Conservation (phyloP, 1,139 yeast genomes). For the Candida tetrigidarum region DNA sequence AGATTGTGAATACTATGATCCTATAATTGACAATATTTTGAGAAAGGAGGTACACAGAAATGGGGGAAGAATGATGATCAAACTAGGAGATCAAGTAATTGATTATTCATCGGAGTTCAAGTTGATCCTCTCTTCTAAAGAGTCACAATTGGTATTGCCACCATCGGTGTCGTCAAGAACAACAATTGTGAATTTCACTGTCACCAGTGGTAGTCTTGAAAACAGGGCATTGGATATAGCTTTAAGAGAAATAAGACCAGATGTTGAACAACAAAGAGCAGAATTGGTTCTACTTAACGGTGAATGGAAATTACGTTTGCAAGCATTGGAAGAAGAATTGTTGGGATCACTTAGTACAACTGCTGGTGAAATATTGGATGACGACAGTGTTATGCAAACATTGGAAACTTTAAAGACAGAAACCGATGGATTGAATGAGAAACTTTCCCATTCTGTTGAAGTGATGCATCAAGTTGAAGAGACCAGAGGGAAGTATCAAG, state of each 20-base stretch:
- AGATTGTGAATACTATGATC: conserved; percentile 83
- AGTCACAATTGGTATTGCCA: conserved; percentile 51
- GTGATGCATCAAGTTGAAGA: conserved; percentile 59
- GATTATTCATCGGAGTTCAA: conserved; percentile 71
- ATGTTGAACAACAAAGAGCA: conserved; percentile 60
- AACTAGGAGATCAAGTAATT: conserved; percentile 63
- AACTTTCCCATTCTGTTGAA: conserved; percentile 56
- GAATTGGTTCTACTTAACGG: conserved; percentile 60
- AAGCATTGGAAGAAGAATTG: conserved; percentile 62
- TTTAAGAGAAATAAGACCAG: conserved; percentile 63
- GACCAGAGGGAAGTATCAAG: conserved; percentile 49
- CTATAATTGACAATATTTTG: conserved; percentile 66
- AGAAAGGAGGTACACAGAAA: conserved; percentile 61
- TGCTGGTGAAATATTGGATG: conserved; percentile 69
- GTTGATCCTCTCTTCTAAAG: conserved; percentile 64
- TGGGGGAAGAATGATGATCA: conserved; percentile 73
- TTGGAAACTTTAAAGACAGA: conserved; percentile 71
- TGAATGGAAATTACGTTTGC: conserved; percentile 59
- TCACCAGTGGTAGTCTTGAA: conserved; percentile 70
- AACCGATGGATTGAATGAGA: conserved; percentile 54
- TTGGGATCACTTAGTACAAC: conserved; percentile 61
- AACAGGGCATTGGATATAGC: conserved; percentile 64
- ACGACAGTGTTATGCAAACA: conserved; percentile 60
- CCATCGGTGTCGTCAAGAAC: conserved; percentile 67
- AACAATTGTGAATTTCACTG: conserved; percentile 67